These are phyloP conservation scores for Rhynchospora breviuscula DNA, from an alignment of 176 grass and related monocot genomes.

Conservation along the genomic window DNA sequence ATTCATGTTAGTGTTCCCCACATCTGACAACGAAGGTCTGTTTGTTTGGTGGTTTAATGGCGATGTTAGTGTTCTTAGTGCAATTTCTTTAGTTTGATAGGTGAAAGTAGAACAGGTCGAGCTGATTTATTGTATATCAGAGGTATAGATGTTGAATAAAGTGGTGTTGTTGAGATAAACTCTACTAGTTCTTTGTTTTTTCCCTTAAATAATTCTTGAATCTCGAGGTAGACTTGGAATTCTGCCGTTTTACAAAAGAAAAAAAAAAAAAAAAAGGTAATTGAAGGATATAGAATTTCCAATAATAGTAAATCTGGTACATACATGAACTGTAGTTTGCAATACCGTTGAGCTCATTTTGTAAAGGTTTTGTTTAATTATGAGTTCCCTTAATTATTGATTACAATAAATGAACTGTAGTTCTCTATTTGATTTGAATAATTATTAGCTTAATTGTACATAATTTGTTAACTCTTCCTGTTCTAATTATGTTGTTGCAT, in stretches of 20 bases:
- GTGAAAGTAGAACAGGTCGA: background rate
- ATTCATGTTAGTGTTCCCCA: background rate
- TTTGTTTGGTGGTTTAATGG: background rate
- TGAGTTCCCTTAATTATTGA: background rate
- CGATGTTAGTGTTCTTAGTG: background rate
- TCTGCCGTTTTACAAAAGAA: background rate
- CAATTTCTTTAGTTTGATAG: background rate
- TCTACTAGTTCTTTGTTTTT: background rate
- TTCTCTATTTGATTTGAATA: background rate
- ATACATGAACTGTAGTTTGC: background rate
- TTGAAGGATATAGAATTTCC: background rate
- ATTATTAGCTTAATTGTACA: background rate
- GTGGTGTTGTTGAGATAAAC: background rate
- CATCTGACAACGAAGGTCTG: background rate
- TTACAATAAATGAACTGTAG: background rate
- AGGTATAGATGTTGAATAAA: background rate
- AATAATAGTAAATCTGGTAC: background rate
- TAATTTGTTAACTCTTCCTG: background rate
- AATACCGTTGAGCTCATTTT: background rate
- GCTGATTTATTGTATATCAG: background rate
- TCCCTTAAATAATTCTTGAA: background rate
- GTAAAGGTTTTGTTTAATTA: background rate
- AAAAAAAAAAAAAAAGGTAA: no score
- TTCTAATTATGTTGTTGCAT: constrained; percentile 3
- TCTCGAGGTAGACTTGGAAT: background rate